Evolutionary conservation across 108 stramenopile species (phyloP).

Genomic region (Aurantiochytrium sp.): DNA sequence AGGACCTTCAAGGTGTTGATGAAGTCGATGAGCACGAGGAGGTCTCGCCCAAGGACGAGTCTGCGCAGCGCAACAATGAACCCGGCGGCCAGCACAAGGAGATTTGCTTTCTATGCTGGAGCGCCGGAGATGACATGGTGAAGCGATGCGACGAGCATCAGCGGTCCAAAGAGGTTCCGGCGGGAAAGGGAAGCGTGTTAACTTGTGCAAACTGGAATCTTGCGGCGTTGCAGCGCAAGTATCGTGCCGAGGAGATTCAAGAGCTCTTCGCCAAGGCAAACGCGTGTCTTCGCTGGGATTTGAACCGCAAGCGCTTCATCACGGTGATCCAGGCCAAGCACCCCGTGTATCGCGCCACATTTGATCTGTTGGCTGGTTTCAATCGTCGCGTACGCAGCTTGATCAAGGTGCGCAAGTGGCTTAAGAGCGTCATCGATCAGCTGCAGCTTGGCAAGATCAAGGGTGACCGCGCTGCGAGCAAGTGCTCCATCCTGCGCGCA

Average conservation of each 20-base stretch:
- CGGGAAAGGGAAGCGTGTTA: conserved; percentile 25
- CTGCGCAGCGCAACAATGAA: background rate
- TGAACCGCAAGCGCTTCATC: conserved; percentile 40
- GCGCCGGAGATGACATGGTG: conserved; percentile 42
- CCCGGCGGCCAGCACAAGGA: conserved; percentile 17
- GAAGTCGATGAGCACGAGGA: background rate
- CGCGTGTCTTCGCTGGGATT: conserved; percentile 43
- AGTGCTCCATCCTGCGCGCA: conserved; percentile 38
- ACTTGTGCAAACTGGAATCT: conserved; percentile 67
- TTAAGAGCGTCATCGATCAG: conserved; percentile 43
- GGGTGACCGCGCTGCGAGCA: background rate
- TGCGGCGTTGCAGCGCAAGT: conserved; percentile 51
- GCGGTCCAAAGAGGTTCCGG: background rate
- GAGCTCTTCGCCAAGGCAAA: conserved; percentile 46
- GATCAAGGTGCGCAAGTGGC: conserved; percentile 39
- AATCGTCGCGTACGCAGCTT: conserved; percentile 37
- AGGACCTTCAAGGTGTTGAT: background rate
- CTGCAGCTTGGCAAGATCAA: conserved; percentile 19
- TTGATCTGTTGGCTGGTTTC: conserved; percentile 35
- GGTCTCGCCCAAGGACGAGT: background rate
- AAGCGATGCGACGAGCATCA: conserved; percentile 43
- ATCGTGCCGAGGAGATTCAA: conserved; percentile 65
- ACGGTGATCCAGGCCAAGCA: conserved; percentile 49
- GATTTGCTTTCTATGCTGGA: conserved; percentile 69
- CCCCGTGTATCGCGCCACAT: conserved; percentile 51